A percentile compares a stretch with the other conserved stretches of the same genome.
Conservation (phyloP, 2,329 filamentous ascomycete species). For the Pseudogymnoascus destructans region DNA sequence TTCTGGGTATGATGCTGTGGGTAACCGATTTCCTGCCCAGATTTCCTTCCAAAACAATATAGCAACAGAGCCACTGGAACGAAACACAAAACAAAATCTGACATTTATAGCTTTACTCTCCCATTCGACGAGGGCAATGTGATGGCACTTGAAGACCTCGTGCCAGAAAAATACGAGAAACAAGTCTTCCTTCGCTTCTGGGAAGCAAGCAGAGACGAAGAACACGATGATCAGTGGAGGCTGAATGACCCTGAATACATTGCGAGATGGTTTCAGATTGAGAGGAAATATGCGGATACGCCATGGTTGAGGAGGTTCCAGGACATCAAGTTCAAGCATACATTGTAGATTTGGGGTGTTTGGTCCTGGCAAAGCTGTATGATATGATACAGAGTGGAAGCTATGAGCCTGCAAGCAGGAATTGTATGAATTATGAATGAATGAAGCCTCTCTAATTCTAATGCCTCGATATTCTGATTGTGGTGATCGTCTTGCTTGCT, state of each 20-base stretch:
- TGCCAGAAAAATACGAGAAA: not conserved
- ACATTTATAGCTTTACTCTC: not conserved
- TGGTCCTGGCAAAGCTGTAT: not conserved
- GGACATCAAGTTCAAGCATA: not conserved
- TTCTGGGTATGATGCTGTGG: not conserved
- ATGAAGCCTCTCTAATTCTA: not conserved
- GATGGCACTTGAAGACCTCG: not conserved
- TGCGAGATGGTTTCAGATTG: not conserved
- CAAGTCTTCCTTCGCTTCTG: constrained; percentile 1
- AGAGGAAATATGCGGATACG: constrained; percentile 4
- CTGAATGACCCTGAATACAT: not conserved
- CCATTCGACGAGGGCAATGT: not conserved
- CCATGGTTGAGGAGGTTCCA: not conserved
- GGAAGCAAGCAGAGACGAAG: not conserved
- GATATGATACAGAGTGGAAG: not conserved
- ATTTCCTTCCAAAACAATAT: not conserved
- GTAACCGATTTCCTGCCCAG: not conserved
- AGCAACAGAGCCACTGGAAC: not conserved
- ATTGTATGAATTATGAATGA: not conserved
- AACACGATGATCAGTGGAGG: not conserved
- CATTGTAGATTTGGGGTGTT: not conserved
- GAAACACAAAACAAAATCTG: not conserved
- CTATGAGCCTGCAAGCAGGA: not conserved
- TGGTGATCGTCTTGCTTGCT: not conserved
- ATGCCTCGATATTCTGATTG: not conserved